A percentile compares a stretch with the other conserved stretches of the same genome.
Conservation (phyloP, 345 rosid genomes). For the Euphorbia peplus region DNA sequence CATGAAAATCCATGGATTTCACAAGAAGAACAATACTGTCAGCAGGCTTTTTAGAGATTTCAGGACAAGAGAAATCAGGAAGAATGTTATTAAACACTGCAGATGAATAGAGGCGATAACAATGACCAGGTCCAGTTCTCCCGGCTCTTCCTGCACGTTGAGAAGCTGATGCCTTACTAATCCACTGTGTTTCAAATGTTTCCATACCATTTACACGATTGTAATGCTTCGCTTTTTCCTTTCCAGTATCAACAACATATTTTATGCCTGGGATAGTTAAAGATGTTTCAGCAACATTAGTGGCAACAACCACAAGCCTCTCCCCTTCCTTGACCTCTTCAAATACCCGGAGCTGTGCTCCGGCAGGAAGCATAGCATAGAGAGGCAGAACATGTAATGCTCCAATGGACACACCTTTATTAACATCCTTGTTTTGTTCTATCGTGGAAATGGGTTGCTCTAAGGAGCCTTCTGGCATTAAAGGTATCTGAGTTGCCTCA, state of each 20-base stretch:
- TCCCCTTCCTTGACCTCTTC: conserved; percentile 76
- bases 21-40: conserved; percentile 80
- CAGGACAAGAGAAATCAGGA: conserved; percentile 73
- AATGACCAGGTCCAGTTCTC: conserved; percentile 94
- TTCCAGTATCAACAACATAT: conserved; percentile 94
- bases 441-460: conserved; percentile 21
- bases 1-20: conserved; percentile 80
- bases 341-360: conserved; percentile 76
- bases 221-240: conserved; percentile 77
- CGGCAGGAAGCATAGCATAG: conserved; percentile 88
- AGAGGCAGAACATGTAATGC: conserved; percentile 70
- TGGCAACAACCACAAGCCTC: conserved; percentile 80
- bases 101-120: conserved; percentile 84
- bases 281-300: conserved; percentile 98
- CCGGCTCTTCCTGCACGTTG: conserved; percentile 99
- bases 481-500: conserved; percentile 16
- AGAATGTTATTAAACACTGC: conserved; percentile 68
- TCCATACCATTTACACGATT: conserved; percentile 74
- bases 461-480: conserved; percentile 17
- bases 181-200: conserved; percentile 72
- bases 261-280: conserved; percentile 89
- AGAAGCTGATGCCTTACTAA: conserved; percentile 89
- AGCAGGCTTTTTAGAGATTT: conserved; percentile 76
- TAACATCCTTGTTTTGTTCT: conserved; percentile 27
- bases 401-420: conserved; percentile 24